phyloP scores from a whole-genome alignment of 2,329 filamentous ascomycete species.

The Mycosphaerella sp. region DNA sequence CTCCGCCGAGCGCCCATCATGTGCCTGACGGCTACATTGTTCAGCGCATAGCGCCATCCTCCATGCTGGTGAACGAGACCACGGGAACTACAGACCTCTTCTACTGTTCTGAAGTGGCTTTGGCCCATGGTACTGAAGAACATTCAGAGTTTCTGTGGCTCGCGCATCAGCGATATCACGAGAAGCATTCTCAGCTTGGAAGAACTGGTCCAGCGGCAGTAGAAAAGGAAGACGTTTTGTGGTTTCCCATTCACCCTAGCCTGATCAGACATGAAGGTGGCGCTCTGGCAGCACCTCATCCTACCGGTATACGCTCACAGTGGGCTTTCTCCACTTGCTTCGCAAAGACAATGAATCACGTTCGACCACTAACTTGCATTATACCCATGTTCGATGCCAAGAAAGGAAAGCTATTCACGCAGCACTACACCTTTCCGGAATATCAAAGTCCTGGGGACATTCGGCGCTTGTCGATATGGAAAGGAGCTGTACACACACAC shows the following conservation, averaged over 20 bases:
- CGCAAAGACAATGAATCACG: background rate
- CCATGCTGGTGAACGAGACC: background rate
- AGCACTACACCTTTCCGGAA: background rate
- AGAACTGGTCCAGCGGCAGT: background rate
- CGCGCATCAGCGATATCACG: conserved; percentile 1
- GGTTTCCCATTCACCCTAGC: background rate
- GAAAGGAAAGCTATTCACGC: background rate
- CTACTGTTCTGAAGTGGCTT: background rate
- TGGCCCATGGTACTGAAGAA: background rate
- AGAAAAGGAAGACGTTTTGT: background rate
- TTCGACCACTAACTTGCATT: background rate
- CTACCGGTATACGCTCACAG: background rate
- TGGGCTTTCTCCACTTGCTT: background rate
- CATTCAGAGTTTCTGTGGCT: background rate
- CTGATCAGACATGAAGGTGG: too few relatives aligned
- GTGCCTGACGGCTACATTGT: background rate
- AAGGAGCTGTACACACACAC: background rate
- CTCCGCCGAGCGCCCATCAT: background rate
- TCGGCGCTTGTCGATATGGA: background rate
- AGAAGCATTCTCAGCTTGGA: background rate
- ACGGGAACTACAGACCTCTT: background rate
- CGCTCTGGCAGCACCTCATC: background rate
- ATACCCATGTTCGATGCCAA: background rate
- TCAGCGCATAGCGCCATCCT: background rate
- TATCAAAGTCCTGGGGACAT: background rate